Evolutionary conservation across 2,329 filamentous ascomycete species (phyloP), one percentile per base, ranked within the genome.

Genomic region (Colletotrichum australisinense): DNA sequence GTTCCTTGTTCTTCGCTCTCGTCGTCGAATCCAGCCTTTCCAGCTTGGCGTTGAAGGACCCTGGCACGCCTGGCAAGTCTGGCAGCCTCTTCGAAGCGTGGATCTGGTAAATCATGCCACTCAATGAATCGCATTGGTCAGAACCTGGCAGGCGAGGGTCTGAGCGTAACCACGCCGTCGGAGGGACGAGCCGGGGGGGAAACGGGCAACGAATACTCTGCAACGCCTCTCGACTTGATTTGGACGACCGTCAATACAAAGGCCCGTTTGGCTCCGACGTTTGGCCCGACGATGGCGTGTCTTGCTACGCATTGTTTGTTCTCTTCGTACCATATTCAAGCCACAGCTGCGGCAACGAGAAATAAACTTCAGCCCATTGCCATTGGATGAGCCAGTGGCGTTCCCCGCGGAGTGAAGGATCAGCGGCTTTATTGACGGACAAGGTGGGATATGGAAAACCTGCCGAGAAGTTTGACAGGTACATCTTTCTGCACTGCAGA

Each of bases 21-120:
- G 63, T 28, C 22, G 32, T 46, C 53, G 42, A 42, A 30, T 65
- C 28, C 46, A 42, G 38, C 22, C 32, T 12, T 46, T 53, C 24
- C 24, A 66, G 9, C 28, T 35, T 58, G 67, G 60, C 42, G 28
- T 19, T n/a, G 53, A 53, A 30, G 42, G n/a, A 59, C 24, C 67
- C 67, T n/a, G 19, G 42, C 14, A 42, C 38, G 38, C 42, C 16
- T 49, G 42, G 42, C 42, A 49, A 49, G 42, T 16, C 35, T 58
- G 35, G 19, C 35, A n/a, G 57, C 22, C 42, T 32, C 53, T 42
- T 42, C 24, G 53, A 55, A n/a, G 57, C 62, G 19, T 24, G 38
- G 67, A 46, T 26, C 30, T 46, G 22, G 68, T 56, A 12, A 60
- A 60, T 67, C 30, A 71, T 60, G 68, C 63, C 68, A 56, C 59